A percentile compares a stretch with the other conserved stretches of the same genome.
These are phyloP conservation scores for Dicorynia guianensis DNA, from an alignment of 306 rosid species.

Conservation along the genomic window DNA sequence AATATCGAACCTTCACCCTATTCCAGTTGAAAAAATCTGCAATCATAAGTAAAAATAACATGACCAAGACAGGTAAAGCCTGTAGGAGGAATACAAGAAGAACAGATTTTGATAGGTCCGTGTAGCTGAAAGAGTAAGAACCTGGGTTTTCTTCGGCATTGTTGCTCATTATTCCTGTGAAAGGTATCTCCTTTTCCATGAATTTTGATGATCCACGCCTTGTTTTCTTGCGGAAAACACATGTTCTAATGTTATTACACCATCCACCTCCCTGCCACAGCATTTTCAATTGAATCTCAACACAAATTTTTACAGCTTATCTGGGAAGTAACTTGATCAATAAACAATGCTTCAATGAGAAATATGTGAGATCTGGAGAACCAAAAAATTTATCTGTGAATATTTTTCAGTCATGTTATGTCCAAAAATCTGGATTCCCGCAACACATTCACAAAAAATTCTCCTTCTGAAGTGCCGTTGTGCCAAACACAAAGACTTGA, in stretches of 20 bases:
- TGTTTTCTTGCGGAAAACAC: constrained; percentile 85
- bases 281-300: constrained; percentile 39
- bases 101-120: constrained; percentile 16
- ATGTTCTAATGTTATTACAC: constrained; percentile 81
- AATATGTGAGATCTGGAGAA: constrained; percentile 9
- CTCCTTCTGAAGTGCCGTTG: neutral
- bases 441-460: constrained; percentile 22
- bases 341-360: neutral
- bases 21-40: constrained; percentile 97
- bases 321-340: constrained; percentile 14
- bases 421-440: constrained; percentile 23
- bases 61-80: constrained; percentile 19
- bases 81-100: constrained; percentile 8
- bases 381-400: constrained; percentile 5
- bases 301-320: neutral
- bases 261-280: constrained; percentile 97
- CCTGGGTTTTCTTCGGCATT: constrained; percentile 88
- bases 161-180: constrained; percentile 84
- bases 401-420: neutral
- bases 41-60: constrained; percentile 36
- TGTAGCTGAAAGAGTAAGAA: constrained; percentile 40
- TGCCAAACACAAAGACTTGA: neutral
- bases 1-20: constrained; percentile 94
- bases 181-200: constrained; percentile 86
- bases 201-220: constrained; percentile 76